Conservation (phyloP, 257 asterid genomes). For the Euphrasia confusa region DNA sequence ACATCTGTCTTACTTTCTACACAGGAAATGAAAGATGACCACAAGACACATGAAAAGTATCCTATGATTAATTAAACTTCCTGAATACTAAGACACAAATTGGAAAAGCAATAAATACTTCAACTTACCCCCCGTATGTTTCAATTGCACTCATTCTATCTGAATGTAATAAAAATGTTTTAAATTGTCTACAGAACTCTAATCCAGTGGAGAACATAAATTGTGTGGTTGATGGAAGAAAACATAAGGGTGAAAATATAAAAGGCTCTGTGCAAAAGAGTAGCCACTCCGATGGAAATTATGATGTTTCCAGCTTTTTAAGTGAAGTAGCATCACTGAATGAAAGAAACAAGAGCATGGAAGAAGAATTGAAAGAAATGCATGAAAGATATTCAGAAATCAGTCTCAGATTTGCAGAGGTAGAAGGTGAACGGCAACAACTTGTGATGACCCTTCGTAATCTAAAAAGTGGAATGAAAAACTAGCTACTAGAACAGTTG, state of each 20-base stretch:
- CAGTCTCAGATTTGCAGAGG: conserved; percentile 96
- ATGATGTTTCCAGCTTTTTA: conserved; percentile 33
- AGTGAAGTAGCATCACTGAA: conserved; percentile 54
- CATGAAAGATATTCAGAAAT: conserved; percentile 89
- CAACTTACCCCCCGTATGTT: conserved; percentile 3
- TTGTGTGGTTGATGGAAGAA: too few species aligned
- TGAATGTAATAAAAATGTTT: conserved; percentile 16
- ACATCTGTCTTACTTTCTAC: too few species aligned
- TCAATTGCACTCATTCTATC: conserved; percentile 16
- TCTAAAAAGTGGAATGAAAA: conserved; percentile 63
- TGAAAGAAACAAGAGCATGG: conserved; percentile 70
- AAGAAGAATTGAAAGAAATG: conserved; percentile 72
- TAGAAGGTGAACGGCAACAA: conserved; percentile 95
- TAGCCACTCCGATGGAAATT: too few species aligned
- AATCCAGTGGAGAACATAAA: conserved; percentile 23
- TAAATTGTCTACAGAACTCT: conserved; percentile 38
- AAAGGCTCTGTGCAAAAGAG: too few species aligned
- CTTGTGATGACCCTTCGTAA: conserved; percentile 91
- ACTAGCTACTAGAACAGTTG: conserved; percentile 30
- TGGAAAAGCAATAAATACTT: conserved; percentile 10
- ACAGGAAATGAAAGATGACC: not conserved
- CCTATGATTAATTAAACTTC: conserved; percentile 10
- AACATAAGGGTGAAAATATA: too few species aligned
- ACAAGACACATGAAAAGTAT: conserved; percentile 10
- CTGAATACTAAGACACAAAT: conserved; percentile 1